phyloP scores from a whole-genome alignment of 1,284 basidiomycete species.

The Boletellus deceptivus region DNA sequence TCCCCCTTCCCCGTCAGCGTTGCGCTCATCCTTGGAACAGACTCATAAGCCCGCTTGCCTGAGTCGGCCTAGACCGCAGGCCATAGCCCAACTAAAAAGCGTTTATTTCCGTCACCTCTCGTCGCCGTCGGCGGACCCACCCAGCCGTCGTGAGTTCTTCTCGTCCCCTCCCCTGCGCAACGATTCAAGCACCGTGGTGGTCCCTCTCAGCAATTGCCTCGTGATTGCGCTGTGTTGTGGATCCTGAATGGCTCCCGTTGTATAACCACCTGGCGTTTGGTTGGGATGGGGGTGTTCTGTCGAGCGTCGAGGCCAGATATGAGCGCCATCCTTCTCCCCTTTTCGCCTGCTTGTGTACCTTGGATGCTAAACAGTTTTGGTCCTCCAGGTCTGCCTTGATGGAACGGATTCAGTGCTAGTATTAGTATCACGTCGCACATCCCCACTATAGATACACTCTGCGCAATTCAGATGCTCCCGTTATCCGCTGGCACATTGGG shows the following conservation, averaged over 20 bases:
- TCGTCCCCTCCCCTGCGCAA: constrained; percentile 17
- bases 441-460: constrained; percentile 55
- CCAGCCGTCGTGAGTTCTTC: constrained; percentile 15
- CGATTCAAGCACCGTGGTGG: constrained; percentile 76
- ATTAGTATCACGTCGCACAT: constrained; percentile 2
- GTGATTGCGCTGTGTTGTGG: constrained; percentile 12
- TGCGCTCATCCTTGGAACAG: constrained; percentile 40
- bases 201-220: constrained; percentile 23
- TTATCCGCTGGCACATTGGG: constrained; percentile 82
- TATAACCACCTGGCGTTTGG: constrained; percentile 50
- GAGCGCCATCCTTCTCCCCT: constrained; percentile 36
- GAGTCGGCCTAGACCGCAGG: constrained; percentile 31
- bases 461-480: constrained; percentile 65
- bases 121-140: not conserved
- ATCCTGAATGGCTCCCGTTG: constrained; percentile 40
- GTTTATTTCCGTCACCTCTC: not conserved
- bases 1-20: not conserved
- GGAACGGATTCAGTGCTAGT: not conserved
- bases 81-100: constrained; percentile 22
- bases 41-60: constrained; percentile 87
- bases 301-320: constrained; percentile 79
- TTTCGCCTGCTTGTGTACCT: not conserved
- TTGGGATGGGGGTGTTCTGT: constrained; percentile 50
- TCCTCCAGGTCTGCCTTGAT: not conserved
- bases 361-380: constrained; percentile 9